Conservation (phyloP, 495 filamentous ascomycete genomes). For the Penicillium paxilli region DNA sequence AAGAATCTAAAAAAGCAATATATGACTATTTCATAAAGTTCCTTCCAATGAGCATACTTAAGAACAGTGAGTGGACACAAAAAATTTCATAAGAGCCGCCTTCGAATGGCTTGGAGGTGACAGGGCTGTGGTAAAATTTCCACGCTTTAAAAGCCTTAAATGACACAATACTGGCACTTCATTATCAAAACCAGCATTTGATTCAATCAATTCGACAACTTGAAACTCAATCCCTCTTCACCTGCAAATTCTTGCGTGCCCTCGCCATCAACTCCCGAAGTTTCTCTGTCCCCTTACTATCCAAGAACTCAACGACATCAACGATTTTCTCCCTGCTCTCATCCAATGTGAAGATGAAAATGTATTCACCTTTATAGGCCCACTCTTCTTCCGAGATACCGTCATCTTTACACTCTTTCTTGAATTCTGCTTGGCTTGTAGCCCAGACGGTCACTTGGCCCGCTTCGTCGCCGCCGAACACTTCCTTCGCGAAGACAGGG, state of each 20-base stretch:
- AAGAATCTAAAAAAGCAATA: too few relatives aligned
- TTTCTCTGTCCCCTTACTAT: constrained; percentile 18
- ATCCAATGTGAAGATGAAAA: constrained; percentile 44
- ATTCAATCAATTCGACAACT: background rate
- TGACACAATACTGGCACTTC: too few relatives aligned
- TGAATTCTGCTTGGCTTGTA: constrained; percentile 14
- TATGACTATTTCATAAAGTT: too few relatives aligned
- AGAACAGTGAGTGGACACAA: too few relatives aligned
- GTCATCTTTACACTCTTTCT: constrained; percentile 17
- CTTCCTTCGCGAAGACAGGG: constrained; percentile 23
- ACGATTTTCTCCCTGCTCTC: constrained; percentile 30
- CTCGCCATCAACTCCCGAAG: constrained; percentile 3
- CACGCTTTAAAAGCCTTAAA: too few relatives aligned
- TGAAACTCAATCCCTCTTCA: constrained; percentile 8
- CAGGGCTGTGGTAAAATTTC: too few relatives aligned
- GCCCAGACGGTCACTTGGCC: constrained; percentile 29
- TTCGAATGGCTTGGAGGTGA: too few relatives aligned
- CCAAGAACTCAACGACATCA: constrained; percentile 35
- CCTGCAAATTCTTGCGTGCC: constrained; percentile 3
- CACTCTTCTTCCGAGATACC: constrained; percentile 19
- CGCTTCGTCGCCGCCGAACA: constrained; percentile 18
- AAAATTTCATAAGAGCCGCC: too few relatives aligned
- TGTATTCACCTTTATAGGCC: constrained; percentile 30
- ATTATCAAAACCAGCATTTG: background rate
- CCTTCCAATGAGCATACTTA: too few relatives aligned